Conservation (phyloP, 441 rosid genomes). For the Erodium trifolium region DNA sequence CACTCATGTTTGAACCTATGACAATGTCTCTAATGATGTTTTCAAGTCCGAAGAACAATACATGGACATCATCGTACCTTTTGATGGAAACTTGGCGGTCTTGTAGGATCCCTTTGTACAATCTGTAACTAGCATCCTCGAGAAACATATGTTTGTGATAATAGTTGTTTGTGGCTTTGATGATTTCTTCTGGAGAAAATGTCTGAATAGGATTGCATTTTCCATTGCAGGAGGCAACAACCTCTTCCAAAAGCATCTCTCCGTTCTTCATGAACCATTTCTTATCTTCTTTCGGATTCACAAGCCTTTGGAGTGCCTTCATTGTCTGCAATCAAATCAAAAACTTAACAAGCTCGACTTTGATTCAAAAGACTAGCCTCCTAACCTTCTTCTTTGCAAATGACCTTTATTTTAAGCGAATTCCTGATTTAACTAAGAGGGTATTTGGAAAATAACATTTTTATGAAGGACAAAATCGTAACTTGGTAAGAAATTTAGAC, state of each 20-base stretch:
- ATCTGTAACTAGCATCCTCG: background rate
- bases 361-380: too few species aligned
- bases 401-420: too few species aligned
- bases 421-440: too few species aligned
- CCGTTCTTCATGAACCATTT: slow-evolving; percentile 24
- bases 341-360: background rate
- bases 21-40: slow-evolving; percentile 20
- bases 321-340: background rate
- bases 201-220: slow-evolving; percentile 28
- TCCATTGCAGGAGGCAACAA: slow-evolving; percentile 27
- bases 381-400: too few species aligned
- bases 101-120: slow-evolving; percentile 12
- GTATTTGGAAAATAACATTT: too few species aligned
- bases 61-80: background rate
- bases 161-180: slow-evolving; percentile 27
- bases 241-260: slow-evolving; percentile 25
- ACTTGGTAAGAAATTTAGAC: too few species aligned
- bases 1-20: slow-evolving; percentile 28
- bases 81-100: slow-evolving; percentile 9
- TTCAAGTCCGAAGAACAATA: background rate
- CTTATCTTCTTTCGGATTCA: background rate
- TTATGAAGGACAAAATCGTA: too few species aligned
- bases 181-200: slow-evolving; percentile 27
- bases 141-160: slow-evolving; percentile 4
- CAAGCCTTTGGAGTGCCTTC: background rate